These are phyloP conservation scores for Phytophthora palmivora DNA, from an alignment of 352 stramenopile genomes.

Conservation along the genomic window DNA sequence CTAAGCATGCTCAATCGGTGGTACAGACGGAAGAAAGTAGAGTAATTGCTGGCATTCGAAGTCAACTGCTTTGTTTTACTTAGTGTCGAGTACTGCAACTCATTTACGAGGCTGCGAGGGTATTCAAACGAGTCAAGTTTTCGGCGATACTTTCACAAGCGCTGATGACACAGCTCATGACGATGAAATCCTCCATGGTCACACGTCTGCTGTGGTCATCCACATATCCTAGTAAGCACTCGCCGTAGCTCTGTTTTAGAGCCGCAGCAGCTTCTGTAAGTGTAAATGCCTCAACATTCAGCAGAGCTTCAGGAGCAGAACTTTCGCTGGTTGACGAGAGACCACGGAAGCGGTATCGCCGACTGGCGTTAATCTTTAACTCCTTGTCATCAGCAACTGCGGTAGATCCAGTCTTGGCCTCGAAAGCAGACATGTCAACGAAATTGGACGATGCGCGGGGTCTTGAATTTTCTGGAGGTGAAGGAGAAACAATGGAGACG, in stretches of 20 bases:
- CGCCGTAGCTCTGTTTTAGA: constrained; percentile 63
- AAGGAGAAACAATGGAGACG: constrained; percentile 15
- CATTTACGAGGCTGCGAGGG: constrained; percentile 57
- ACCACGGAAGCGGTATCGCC: constrained; percentile 29
- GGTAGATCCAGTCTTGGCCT: constrained; percentile 24
- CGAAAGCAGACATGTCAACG: constrained; percentile 35
- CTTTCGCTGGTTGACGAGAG: constrained; percentile 41
- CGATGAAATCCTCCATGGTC: constrained; percentile 71
- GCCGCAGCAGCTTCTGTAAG: constrained; percentile 54
- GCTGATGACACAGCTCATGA: constrained; percentile 79
- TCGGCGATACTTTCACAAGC: constrained; percentile 63
- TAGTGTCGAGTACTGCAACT: too few relatives aligned
- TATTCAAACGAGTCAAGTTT: constrained; percentile 64
- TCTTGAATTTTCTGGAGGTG: constrained; percentile 10
- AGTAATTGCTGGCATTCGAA: too few relatives aligned
- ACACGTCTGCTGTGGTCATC: constrained; percentile 40
- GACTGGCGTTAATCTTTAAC: constrained; percentile 9
- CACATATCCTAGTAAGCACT: constrained; percentile 52
- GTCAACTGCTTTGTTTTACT: too few relatives aligned
- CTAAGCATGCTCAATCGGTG: too few relatives aligned
- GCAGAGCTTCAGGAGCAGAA: constrained; percentile 45
- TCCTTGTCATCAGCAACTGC: constrained; percentile 8
- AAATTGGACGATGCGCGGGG: constrained; percentile 34
- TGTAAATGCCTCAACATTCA: constrained; percentile 69
- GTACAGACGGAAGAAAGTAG: too few relatives aligned